Percentiles rank a stretch among this genome's conserved stretches.
Evolutionary conservation across 805 yeast genomes (phyloP).

Genomic region (Starmerella scarabaei): DNA sequence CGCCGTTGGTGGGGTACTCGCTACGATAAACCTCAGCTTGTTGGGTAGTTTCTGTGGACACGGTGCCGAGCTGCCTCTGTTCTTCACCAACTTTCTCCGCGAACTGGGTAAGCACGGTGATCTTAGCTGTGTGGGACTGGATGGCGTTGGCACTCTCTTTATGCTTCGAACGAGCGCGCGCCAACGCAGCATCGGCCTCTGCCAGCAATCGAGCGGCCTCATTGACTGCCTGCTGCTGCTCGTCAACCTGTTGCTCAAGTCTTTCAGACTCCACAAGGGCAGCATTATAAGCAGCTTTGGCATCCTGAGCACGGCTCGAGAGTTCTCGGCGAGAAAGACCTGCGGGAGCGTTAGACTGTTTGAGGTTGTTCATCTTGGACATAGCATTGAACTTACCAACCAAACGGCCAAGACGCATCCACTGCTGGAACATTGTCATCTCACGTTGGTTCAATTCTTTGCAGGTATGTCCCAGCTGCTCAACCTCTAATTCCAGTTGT

Average conservation of each 20-base stretch:
- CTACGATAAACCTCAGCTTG: not conserved
- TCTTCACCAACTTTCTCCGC: not conserved
- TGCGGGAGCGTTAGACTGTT: not conserved
- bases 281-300: not conserved
- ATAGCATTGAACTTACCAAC: no score
- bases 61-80: not conserved
- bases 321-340: not conserved
- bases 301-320: not conserved
- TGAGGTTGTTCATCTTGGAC: not conserved
- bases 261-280: not conserved
- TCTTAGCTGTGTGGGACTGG: slow-evolving; percentile 1
- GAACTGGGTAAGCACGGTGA: slow-evolving; percentile 1
- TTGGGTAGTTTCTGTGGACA: not conserved
- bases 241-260: not conserved
- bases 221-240: not conserved
- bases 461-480: not conserved
- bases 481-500: not conserved
- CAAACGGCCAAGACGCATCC: no score
- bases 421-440: not conserved
- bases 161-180: not conserved
- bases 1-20: slow-evolving; percentile 3
- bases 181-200: not conserved
- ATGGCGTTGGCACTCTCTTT: not conserved
- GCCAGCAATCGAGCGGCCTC: not conserved
- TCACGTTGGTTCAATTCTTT: not conserved